Evolutionary conservation across 2,329 filamentous ascomycete genomes (phyloP).

Genomic region (Fusarium sp.): DNA sequence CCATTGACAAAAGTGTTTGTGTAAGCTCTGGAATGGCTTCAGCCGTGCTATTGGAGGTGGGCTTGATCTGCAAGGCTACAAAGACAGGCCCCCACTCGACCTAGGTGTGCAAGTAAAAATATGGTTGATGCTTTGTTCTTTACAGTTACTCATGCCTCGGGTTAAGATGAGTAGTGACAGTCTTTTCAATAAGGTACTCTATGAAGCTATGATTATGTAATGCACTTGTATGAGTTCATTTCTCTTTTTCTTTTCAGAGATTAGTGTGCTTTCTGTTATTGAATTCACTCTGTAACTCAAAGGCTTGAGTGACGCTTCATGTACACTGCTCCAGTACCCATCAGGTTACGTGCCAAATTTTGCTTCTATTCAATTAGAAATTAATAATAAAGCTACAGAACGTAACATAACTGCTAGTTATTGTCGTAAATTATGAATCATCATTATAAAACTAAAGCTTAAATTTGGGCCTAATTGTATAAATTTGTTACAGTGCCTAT

Average conservation of each 20-base stretch:
- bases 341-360: not conserved
- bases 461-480: not conserved
- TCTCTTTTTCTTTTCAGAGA: too few species aligned
- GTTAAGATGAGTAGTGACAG: not conserved
- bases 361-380: not conserved
- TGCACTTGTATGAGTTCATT: not conserved
- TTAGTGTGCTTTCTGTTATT: not conserved
- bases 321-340: too few species aligned
- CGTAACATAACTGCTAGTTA: too few species aligned
- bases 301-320: not conserved
- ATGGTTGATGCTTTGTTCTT: constrained; percentile 28
- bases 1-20: constrained; percentile 38
- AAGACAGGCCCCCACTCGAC: not conserved
- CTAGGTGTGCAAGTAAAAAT: constrained; percentile 32
- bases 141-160: not conserved
- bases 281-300: not conserved
- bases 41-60: constrained; percentile 42
- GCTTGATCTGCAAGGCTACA: constrained; percentile 53
- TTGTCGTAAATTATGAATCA: too few species aligned
- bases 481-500: not conserved
- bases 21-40: constrained; percentile 39
- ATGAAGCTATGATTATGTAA: too few species aligned
- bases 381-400: too few species aligned
- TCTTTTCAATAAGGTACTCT: not conserved
- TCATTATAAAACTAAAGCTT: not conserved